Base-by-base conservation (phyloP, 805 yeast species). In the Kregervanrija pseudodelftensis region DNA sequence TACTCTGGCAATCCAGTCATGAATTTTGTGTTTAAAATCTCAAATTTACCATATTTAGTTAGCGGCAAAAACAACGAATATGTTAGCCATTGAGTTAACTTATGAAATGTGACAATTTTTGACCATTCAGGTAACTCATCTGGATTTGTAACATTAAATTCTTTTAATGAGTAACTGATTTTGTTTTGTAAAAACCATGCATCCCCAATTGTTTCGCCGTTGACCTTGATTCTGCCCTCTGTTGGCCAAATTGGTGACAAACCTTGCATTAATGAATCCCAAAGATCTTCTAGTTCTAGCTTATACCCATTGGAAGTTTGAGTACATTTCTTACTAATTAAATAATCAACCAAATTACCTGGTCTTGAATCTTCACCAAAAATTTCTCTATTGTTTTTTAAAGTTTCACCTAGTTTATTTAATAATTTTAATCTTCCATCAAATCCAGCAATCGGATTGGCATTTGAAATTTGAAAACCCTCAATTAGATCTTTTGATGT, bases 11-110 rank as follows among this genome's bases (percentile, higher is more conserved):
- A 62, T 1, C 81, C 82, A 0, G 82, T 77, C 64, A 73, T 74
- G 43, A 66, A 61, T 8, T 58, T 52, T 38, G 71, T 65, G 48
- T 72, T 68, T 10, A 49, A 45, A 30, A 70, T 60, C 10, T 51
- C 51, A 52, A 76, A 68, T 43, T 68, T 60, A 4, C 79, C 80
- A 47, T 60, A 72, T 13, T 64, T 59, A 41, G 64, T 66, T 39
- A 80, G 61, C 7, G 84, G 85, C 11, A 71, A 68, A 14, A 80
- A 56, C 41, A 80, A 58, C 1, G 85, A 80, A 55, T 80, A 80
- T 15, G 82, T 73, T 9, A 80, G 63, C 85, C 85, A 80, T 58
- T 80, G 86, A 0, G 83, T 77, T 34, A 80, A 65, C 47, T 80
- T 80, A 53, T 80, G 85, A 60, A 80, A 80, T 2, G 85, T 79